Percentiles rank a stretch among this genome's conserved stretches.
These are phyloP conservation scores for Coemansia sp. DNA, from an alignment of 192 early-diverging fungal genomes.

Conservation along the genomic window DNA sequence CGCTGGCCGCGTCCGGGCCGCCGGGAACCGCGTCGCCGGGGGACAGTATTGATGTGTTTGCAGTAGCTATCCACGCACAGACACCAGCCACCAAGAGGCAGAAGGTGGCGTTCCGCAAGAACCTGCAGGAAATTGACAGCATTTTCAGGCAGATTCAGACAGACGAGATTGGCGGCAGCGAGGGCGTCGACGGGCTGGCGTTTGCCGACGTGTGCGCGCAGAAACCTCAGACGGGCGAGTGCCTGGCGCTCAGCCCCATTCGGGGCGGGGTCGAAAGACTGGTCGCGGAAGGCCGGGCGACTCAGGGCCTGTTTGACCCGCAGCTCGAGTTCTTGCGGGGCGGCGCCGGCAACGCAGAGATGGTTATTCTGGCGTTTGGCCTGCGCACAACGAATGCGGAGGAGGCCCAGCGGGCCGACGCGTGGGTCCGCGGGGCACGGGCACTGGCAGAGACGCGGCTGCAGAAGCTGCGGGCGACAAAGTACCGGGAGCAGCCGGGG, in stretches of 20 bases:
- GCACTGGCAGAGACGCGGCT: slow-evolving; percentile 16
- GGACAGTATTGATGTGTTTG: slow-evolving; percentile 24
- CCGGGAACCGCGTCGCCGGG: no score
- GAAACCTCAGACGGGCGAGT: slow-evolving; percentile 27
- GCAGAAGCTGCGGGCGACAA: slow-evolving; percentile 5
- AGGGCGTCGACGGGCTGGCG: not conserved
- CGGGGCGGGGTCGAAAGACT: slow-evolving; percentile 2
- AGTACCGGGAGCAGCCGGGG: not conserved
- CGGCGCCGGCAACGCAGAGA: slow-evolving; percentile 19
- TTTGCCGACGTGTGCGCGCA: slow-evolving; percentile 46
- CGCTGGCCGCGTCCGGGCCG: not conserved
- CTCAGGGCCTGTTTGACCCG: slow-evolving; percentile 22
- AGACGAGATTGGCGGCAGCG: not conserved
- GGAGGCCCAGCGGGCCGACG: slow-evolving; percentile 8
- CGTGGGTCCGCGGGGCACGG: slow-evolving; percentile 25
- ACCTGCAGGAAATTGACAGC: slow-evolving; percentile 7
- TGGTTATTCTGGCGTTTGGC: slow-evolving; percentile 44
- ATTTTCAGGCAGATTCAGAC: slow-evolving; percentile 19
- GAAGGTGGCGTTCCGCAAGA: slow-evolving; percentile 32
- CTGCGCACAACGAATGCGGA: slow-evolving; percentile 15
- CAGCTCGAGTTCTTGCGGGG: slow-evolving; percentile 47
- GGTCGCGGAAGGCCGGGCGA: slow-evolving; percentile 10
- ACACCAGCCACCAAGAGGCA: slow-evolving; percentile 7
- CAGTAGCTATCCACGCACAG: slow-evolving; percentile 17
- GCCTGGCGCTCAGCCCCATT: slow-evolving; percentile 60